Evolutionary conservation across 768 basidiomycete genomes (phyloP).

Genomic region (Boletus sp.): DNA sequence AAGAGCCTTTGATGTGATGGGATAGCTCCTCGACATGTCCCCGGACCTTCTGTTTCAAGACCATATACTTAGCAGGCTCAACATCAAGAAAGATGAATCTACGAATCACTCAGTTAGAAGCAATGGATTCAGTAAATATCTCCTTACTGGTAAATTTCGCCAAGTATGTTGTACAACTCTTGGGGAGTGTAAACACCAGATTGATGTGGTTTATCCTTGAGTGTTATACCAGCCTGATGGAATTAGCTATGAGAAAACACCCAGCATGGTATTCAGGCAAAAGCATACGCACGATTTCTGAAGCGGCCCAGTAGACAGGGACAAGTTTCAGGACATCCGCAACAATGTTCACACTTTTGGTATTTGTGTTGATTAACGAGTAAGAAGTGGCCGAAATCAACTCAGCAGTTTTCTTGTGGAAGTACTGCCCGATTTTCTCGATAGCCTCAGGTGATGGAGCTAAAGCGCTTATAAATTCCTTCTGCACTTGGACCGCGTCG

Average conservation of each 20-base stretch:
- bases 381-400: constrained; percentile 55
- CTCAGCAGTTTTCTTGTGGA: constrained; percentile 60
- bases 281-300: constrained; percentile 54
- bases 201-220: constrained; percentile 53
- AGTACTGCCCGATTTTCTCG: constrained; percentile 54
- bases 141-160: constrained; percentile 65
- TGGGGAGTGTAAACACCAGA: constrained; percentile 60
- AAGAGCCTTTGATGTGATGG: constrained; percentile 50
- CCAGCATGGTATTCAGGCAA: not conserved
- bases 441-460: constrained; percentile 44
- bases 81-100: constrained; percentile 78
- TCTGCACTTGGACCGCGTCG: constrained; percentile 35
- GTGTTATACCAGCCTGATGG: constrained; percentile 63
- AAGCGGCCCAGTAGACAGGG: constrained; percentile 67
- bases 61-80: constrained; percentile 56
- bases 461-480: constrained; percentile 51
- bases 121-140: not conserved
- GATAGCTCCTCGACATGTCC: constrained; percentile 52
- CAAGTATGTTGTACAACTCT: constrained; percentile 60
- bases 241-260: not conserved
- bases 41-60: constrained; percentile 48
- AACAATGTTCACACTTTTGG: constrained; percentile 60
- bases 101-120: not conserved
- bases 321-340: constrained; percentile 62
- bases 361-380: constrained; percentile 52